Conservation (phyloP, 2,329 filamentous ascomycete genomes). For the Colletotrichum zoysiae region DNA sequence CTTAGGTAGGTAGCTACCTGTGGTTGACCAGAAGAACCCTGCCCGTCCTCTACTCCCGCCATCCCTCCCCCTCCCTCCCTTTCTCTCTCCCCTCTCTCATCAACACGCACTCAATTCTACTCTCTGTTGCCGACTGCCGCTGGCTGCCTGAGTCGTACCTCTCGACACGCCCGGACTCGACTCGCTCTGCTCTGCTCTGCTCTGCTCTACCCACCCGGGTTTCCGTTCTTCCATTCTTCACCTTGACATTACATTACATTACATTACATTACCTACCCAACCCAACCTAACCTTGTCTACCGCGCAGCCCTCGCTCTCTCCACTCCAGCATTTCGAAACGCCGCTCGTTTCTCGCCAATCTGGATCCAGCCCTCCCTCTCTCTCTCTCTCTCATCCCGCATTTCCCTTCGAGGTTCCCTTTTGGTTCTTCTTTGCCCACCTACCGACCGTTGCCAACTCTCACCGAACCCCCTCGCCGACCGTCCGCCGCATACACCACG, state of each 20-base stretch:
- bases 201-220: constrained; percentile 7
- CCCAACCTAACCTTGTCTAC: not conserved
- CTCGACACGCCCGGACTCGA: constrained; percentile 1
- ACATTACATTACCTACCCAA: not conserved
- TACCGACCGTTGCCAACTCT: not conserved
- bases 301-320: not conserved
- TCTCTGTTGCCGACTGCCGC: not conserved
- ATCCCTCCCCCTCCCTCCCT: constrained; percentile 24
- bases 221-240: constrained; percentile 1
- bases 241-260: constrained; percentile 5
- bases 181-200: too few species aligned
- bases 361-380: not conserved
- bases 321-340: constrained; percentile 17
- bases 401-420: constrained; percentile 8
- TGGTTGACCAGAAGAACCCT: not conserved
- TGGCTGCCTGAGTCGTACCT: constrained; percentile 32
- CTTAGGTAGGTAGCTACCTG: not conserved
- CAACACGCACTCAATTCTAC: constrained; percentile 11
- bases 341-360: constrained; percentile 11
- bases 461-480: constrained; percentile 13
- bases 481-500: not conserved
- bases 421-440: not conserved
- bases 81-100: not conserved
- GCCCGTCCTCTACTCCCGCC: constrained; percentile 20
- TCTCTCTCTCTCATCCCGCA: not conserved